These are phyloP conservation scores for Diaporthe caulivora DNA, from an alignment of 2,329 filamentous ascomycete species.

Conservation along the genomic window DNA sequence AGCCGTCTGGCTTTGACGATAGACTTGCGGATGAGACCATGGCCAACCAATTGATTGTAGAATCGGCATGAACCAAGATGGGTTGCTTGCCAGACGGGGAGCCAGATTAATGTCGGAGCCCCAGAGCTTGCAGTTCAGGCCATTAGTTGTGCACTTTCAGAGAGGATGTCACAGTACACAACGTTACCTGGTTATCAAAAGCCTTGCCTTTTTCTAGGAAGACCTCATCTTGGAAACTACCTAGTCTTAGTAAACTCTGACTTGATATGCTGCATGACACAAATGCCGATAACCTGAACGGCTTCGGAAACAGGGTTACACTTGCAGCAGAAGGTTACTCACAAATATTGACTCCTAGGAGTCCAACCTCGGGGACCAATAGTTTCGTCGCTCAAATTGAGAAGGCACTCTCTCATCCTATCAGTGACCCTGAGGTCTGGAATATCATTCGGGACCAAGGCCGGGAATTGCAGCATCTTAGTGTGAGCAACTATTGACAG, in stretches of 20 bases:
- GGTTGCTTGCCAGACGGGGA: not conserved
- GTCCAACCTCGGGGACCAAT: not conserved
- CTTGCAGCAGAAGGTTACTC: not conserved
- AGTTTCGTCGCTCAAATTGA: not conserved
- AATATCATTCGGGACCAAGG: not conserved
- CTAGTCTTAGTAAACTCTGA: not conserved
- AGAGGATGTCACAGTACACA: too few species aligned
- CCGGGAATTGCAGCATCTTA: slow-evolving; percentile 9
- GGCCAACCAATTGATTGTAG: not conserved
- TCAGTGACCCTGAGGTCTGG: not conserved
- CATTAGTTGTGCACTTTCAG: not conserved
- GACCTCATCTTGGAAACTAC: slow-evolving; percentile 3
- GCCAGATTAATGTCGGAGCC: not conserved
- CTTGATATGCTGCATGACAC: not conserved
- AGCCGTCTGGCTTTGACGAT: not conserved
- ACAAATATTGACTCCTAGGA: not conserved
- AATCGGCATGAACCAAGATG: not conserved
- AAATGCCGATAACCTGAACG: not conserved
- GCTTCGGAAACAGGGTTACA: not conserved
- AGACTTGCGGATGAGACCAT: not conserved
- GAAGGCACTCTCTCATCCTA: not conserved
- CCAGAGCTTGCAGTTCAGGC: not conserved
- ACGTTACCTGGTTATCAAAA: slow-evolving; percentile 5
- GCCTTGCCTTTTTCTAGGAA: slow-evolving; percentile 12
- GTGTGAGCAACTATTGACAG: not conserved